Conservation (phyloP, 225 moss, liverwort and hornwort species). For the Anthoceros angustus region DNA sequence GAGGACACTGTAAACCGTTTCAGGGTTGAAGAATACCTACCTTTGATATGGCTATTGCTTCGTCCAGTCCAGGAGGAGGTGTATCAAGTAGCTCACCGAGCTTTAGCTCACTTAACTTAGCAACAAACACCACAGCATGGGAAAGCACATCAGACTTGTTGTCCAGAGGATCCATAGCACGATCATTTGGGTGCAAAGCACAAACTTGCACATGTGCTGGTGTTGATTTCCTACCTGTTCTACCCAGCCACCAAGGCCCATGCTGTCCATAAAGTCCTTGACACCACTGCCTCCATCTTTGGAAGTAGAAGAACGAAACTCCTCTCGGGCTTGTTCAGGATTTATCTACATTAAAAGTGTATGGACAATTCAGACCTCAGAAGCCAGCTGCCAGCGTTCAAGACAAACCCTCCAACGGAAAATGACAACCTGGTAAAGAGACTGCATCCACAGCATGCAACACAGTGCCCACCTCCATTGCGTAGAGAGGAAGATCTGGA, state of each 20-base stretch:
- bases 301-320: constrained; percentile 45
- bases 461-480: constrained; percentile 57
- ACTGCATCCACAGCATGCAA: neutral
- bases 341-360: constrained; percentile 35
- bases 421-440: neutral
- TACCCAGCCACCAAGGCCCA: constrained; percentile 90
- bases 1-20: neutral
- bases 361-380: neutral
- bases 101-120: constrained; percentile 80
- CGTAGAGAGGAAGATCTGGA: constrained; percentile 75
- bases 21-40: constrained; percentile 12
- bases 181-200: constrained; percentile 3
- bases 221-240: constrained; percentile 38
- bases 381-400: neutral
- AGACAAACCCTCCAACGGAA: neutral
- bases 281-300: constrained; percentile 71
- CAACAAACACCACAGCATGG: constrained; percentile 14
- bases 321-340: constrained; percentile 82
- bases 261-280: constrained; percentile 88
- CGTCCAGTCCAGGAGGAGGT: constrained; percentile 79
- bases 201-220: neutral
- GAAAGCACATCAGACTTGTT: constrained; percentile 10
- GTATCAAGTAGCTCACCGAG: constrained; percentile 85
- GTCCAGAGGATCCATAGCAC: neutral
- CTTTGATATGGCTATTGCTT: constrained; percentile 96